A percentile compares a stretch with the other conserved stretches of the same genome.
phyloP scores from a whole-genome alignment of 495 filamentous ascomycete species.

The Pseudomonodictys pantanalensis region DNA sequence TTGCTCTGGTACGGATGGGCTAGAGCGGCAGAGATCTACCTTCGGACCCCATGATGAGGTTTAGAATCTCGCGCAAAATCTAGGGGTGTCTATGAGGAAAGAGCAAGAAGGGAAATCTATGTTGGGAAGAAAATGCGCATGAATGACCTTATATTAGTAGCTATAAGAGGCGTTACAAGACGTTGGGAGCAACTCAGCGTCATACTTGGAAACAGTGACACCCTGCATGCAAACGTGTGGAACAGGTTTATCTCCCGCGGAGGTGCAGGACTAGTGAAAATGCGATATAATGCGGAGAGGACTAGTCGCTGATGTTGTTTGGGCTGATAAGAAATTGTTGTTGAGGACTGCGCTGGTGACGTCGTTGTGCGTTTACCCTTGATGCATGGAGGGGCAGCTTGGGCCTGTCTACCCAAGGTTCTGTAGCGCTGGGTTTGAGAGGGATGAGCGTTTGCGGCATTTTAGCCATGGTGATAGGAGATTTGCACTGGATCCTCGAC shows the following conservation, averaged over 20 bases:
- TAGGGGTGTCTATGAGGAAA: too few species aligned
- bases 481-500: too few species aligned
- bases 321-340: background rate
- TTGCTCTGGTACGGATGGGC: background rate
- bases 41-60: constrained; percentile 20
- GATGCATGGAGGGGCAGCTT: background rate
- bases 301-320: background rate
- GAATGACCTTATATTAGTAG: too few species aligned
- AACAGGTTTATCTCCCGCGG: constrained; percentile 23
- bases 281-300: background rate
- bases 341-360: constrained; percentile 11
- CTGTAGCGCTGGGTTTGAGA: too few species aligned
- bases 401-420: too few species aligned
- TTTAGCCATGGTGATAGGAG: too few species aligned
- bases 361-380: constrained; percentile 14
- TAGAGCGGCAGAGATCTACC: background rate
- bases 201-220: background rate
- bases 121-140: too few species aligned
- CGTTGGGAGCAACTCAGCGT: too few species aligned
- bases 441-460: too few species aligned
- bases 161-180: too few species aligned
- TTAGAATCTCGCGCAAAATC: too few species aligned
- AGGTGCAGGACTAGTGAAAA: background rate
- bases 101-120: too few species aligned
- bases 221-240: background rate